phyloP scores from a whole-genome alignment of 2,329 filamentous ascomycete genomes.

The Paraphoma chrysanthemicola region DNA sequence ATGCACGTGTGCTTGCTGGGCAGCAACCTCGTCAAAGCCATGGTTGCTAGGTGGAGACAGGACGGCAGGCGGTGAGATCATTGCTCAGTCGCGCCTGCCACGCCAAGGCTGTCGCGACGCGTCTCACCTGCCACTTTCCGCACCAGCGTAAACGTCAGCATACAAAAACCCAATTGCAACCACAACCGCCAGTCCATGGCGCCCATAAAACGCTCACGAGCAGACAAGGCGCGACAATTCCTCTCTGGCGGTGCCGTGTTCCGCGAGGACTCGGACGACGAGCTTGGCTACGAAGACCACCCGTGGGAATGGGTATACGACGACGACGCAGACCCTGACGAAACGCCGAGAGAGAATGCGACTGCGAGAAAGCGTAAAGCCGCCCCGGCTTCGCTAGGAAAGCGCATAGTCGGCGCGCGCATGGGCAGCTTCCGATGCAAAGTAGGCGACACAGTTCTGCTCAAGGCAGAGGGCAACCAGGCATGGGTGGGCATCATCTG shows the following conservation, averaged over 20 bases:
- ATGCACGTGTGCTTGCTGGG: not conserved
- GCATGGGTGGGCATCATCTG: constrained; percentile 92
- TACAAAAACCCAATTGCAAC: constrained; percentile 22
- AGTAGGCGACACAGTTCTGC: constrained; percentile 81
- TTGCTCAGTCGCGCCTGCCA: constrained; percentile 24
- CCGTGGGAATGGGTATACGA: constrained; percentile 66
- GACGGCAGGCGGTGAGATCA: constrained; percentile 20
- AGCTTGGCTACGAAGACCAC: constrained; percentile 65
- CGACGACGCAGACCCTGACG: constrained; percentile 21
- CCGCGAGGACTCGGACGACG: constrained; percentile 87
- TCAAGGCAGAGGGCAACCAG: constrained; percentile 89
- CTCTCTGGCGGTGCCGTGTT: constrained; percentile 68
- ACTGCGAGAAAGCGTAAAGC: constrained; percentile 44
- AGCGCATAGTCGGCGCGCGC: constrained; percentile 77
- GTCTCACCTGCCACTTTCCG: constrained; percentile 25
- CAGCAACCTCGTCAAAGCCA: no score
- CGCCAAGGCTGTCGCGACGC: constrained; percentile 43
- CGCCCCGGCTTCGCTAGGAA: constrained; percentile 26
- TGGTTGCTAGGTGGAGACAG: no score
- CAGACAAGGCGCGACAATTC: constrained; percentile 56
- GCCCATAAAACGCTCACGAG: constrained; percentile 48
- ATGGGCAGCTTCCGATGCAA: constrained; percentile 83
- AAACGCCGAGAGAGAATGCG: constrained; percentile 26
- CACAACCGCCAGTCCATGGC: constrained; percentile 42
- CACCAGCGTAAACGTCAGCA: constrained; percentile 40